These are phyloP conservation scores for Tilletia setariae DNA, from an alignment of 1,284 basidiomycete species.

Conservation along the genomic window DNA sequence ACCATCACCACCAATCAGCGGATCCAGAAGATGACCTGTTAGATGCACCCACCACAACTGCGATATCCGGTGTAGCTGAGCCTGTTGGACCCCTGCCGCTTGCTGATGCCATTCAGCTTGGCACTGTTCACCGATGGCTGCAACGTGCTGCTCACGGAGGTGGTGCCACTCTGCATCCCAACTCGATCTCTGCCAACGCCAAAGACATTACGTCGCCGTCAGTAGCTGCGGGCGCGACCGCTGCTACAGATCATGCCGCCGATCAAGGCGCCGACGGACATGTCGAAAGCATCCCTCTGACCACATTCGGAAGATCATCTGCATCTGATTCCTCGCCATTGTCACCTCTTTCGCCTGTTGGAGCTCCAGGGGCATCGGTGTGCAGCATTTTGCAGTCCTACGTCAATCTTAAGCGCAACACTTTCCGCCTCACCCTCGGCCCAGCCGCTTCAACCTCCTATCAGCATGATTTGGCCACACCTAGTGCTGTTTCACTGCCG, in stretches of 20 bases:
- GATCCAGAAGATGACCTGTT: neutral
- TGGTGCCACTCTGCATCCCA: slow-evolving; percentile 55
- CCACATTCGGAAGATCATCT: neutral
- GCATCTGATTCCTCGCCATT: slow-evolving; percentile 13
- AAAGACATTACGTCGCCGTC: slow-evolving; percentile 49
- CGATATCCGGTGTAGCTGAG: neutral
- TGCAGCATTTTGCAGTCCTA: slow-evolving; percentile 48
- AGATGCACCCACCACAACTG: neutral
- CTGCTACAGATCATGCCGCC: too few relatives aligned
- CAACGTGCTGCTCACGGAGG: slow-evolving; percentile 1
- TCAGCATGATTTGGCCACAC: neutral
- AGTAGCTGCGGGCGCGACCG: slow-evolving; percentile 57
- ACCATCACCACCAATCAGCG: neutral
- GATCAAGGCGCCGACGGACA: too few relatives aligned
- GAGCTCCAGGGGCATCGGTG: slow-evolving; percentile 24
- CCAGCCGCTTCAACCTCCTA: neutral
- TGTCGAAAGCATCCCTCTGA: neutral
- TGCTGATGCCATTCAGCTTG: slow-evolving; percentile 11
- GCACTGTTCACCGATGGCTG: slow-evolving; percentile 14
- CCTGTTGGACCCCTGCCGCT: neutral
- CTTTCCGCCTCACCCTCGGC: slow-evolving; percentile 29
- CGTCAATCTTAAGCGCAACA: slow-evolving; percentile 49
- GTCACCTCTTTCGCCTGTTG: neutral
- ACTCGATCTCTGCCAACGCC: slow-evolving; percentile 55
- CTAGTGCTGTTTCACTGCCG: neutral